phyloP scores from a whole-genome alignment of 306 rosid species.

The Sicyos baderoa region DNA sequence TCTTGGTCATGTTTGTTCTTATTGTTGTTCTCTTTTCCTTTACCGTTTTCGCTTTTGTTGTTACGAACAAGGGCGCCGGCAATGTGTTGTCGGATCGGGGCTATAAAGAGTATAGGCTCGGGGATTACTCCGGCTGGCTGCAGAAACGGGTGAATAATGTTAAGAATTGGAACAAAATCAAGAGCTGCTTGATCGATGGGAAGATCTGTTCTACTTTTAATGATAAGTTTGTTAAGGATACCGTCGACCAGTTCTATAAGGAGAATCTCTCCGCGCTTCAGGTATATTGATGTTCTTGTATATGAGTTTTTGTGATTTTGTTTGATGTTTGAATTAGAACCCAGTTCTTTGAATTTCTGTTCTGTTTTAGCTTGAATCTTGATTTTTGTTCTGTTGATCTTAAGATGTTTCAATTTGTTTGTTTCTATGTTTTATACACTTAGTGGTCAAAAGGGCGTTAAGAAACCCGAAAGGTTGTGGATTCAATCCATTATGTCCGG shows the following conservation, averaged over 20 bases:
- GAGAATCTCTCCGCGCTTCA: conserved; percentile 38
- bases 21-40: conserved; percentile 37
- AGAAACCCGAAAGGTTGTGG: too few species aligned
- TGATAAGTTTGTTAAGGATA: conserved; percentile 5
- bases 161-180: conserved; percentile 36
- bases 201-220: conserved; percentile 28
- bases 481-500: too few species aligned
- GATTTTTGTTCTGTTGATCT: too few species aligned
- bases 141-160: conserved; percentile 38
- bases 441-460: too few species aligned
- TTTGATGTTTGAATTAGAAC: background rate
- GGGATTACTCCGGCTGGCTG: conserved; percentile 56
- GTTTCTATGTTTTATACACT: too few species aligned
- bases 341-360: background rate
- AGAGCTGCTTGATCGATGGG: conserved; percentile 39
- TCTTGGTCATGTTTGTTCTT: conserved; percentile 46
- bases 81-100: conserved; percentile 29
- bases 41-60: conserved; percentile 46
- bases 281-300: too few species aligned
- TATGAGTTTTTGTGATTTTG: background rate
- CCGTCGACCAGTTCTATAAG: conserved; percentile 6
- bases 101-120: conserved; percentile 48
- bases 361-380: background rate
- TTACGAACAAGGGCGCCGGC: conserved; percentile 48
- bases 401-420: too few species aligned